A percentile compares a stretch with the other conserved stretches of the same genome.
Evolutionary conservation across 2,329 filamentous ascomycete species (phyloP).

Genomic region (Aspergillus fumigatiaffinis): DNA sequence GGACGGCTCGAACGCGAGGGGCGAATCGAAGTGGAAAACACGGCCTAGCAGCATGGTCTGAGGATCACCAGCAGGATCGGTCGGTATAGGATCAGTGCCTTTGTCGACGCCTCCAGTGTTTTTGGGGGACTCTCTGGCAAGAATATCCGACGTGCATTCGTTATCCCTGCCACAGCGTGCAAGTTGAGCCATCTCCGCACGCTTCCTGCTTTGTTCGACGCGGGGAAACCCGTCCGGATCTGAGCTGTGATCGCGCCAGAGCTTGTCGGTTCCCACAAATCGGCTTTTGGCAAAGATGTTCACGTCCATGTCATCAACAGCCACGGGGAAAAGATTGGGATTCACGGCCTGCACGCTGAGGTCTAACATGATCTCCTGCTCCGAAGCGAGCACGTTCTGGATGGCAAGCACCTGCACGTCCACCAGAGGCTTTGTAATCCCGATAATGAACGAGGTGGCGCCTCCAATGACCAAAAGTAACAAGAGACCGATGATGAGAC

Average conservation of each 20-base stretch:
- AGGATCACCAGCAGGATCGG: constrained; percentile 51
- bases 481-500: constrained; percentile 77
- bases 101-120: constrained; percentile 45
- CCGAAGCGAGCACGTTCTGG: constrained; percentile 84
- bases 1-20: constrained; percentile 82
- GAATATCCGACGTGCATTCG: constrained; percentile 15
- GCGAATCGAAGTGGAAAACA: constrained; percentile 80
- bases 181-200: constrained; percentile 27
- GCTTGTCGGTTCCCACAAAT: constrained; percentile 64
- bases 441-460: constrained; percentile 82
- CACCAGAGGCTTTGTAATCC: constrained; percentile 80
- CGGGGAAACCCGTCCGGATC: constrained; percentile 28
- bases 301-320: constrained; percentile 79
- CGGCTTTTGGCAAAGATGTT: constrained; percentile 94
- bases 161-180: constrained; percentile 22
- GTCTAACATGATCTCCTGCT: constrained; percentile 94
- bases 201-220: constrained; percentile 29
- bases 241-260: constrained; percentile 34
- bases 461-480: constrained; percentile 78
- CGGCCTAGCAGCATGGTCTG: constrained; percentile 91
- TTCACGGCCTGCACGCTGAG: constrained; percentile 84
- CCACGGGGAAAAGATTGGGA: constrained; percentile 86
- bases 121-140: constrained; percentile 6
- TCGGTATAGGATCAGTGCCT: constrained; percentile 61
- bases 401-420: constrained; percentile 77